These are phyloP conservation scores for Vitis rupestris DNA, from an alignment of 164 flowering plant genomes.

Conservation along the genomic window DNA sequence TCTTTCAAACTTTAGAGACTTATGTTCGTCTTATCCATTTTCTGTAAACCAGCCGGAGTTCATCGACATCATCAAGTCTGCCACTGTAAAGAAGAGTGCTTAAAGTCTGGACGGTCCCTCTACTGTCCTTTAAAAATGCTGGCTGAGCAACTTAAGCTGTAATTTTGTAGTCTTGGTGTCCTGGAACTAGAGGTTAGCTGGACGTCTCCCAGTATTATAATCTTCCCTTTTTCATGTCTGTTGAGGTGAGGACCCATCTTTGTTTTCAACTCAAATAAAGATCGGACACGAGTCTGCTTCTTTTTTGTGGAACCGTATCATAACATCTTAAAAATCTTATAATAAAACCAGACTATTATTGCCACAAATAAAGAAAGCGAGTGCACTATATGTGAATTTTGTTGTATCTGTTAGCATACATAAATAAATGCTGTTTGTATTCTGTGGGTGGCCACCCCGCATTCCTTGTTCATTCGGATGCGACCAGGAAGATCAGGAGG, in stretches of 20 bases:
- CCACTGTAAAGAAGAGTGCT: slow-evolving; percentile 52
- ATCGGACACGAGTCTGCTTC: not conserved
- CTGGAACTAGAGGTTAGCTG: not conserved
- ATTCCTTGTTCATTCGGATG: too few species aligned
- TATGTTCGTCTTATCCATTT: not conserved
- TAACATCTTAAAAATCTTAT: too few species aligned
- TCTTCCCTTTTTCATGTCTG: too few species aligned
- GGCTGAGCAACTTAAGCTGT: not conserved
- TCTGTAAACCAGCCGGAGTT: slow-evolving; percentile 57
- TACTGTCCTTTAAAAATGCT: not conserved
- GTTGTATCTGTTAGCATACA: too few species aligned
- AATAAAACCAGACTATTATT: too few species aligned
- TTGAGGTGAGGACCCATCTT: not conserved
- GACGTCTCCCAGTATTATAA: too few species aligned
- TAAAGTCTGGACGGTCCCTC: slow-evolving; percentile 9
- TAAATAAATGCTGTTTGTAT: too few species aligned
- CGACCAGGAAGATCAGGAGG: too few species aligned
- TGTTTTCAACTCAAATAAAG: not conserved
- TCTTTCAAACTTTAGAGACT: not conserved
- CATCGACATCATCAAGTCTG: slow-evolving; percentile 75
- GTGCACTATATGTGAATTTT: too few species aligned
- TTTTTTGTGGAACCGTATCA: not conserved
- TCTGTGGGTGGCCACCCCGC: too few species aligned
- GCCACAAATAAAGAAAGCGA: too few species aligned
- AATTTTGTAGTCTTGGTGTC: not conserved